Base-by-base conservation (phyloP, 768 basidiomycete species). In the Pulveroboletus sp. region DNA sequence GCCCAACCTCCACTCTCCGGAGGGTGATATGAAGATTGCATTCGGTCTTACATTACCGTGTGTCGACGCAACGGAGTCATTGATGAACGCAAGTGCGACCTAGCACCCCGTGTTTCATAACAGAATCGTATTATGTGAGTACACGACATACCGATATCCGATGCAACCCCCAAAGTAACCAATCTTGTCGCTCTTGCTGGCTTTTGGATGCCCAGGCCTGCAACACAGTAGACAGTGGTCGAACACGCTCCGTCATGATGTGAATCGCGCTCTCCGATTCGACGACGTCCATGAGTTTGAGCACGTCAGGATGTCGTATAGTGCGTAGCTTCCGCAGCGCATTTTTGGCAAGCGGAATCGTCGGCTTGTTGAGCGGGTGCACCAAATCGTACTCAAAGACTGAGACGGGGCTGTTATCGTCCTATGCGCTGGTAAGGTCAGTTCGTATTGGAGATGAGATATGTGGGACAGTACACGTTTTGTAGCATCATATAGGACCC, bases 1-100 rank as follows among this genome's bases (percentile, higher is more conserved):
- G 17, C 91, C 94, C 8, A 99, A 72, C 62, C 90, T 90, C 96
- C 95, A 98, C 72, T 99, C 96, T 6, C 95, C 91, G 0, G 92
- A 89, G 0, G 86, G 84, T 1, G 95, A 92, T 45, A 96, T 81
- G 63, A 96, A 97, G 50, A 97, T 80, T 1, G 89, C 83, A 50
- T 79, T 76, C n/a, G 78, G 66, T 51, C 81, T 73, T 49, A 94
- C 63, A 57, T 84, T 88, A 18, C 92, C 93, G 58, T 96, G 93
- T 0, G 89, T 89, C 3, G 89, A 90, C 24, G 79, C 69, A 46
- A 81, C 86, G 8, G 89, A 77, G 37, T 90, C 86, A 60, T 98
- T 97, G 49, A 98, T 66, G 69, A 99, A 99, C 2, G 88, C 76
- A 36, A 97, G 70, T 3, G 94, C 94, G 48, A 91, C 87, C 89